phyloP scores from a whole-genome alignment of 78 protist species.

The Dictyostelium capitatum region DNA sequence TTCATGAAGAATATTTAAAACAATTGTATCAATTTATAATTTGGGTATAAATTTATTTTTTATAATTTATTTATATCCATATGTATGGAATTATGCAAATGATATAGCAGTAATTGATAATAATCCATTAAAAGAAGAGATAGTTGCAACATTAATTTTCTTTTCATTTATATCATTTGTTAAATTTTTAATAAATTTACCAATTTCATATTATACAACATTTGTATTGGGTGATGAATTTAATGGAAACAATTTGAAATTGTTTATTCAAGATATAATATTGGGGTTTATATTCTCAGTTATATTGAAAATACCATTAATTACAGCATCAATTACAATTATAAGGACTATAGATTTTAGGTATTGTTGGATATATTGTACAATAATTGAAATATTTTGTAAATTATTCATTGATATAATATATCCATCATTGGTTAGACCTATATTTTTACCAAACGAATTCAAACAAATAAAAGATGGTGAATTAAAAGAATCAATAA shows the following conservation, averaged over 20 bases:
- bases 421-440: neutral
- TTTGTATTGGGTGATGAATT: neutral
- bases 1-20: constrained; percentile 9
- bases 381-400: neutral
- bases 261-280: neutral
- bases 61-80: neutral
- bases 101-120: neutral
- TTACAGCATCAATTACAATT: neutral
- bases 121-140: constrained; percentile 4
- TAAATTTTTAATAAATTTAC: neutral
- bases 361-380: neutral
- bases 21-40: neutral
- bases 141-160: neutral
- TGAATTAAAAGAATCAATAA: neutral
- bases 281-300: neutral
- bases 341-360: neutral
- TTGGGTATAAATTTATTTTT: neutral
- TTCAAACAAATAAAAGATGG: neutral
- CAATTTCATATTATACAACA: neutral
- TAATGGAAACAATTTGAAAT: neutral
- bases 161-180: neutral
- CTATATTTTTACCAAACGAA: neutral
- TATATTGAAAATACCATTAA: neutral
- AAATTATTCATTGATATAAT: neutral
- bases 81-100: neutral